Conservation (phyloP, 139 green algal species). For the Tetraselmis striata region DNA sequence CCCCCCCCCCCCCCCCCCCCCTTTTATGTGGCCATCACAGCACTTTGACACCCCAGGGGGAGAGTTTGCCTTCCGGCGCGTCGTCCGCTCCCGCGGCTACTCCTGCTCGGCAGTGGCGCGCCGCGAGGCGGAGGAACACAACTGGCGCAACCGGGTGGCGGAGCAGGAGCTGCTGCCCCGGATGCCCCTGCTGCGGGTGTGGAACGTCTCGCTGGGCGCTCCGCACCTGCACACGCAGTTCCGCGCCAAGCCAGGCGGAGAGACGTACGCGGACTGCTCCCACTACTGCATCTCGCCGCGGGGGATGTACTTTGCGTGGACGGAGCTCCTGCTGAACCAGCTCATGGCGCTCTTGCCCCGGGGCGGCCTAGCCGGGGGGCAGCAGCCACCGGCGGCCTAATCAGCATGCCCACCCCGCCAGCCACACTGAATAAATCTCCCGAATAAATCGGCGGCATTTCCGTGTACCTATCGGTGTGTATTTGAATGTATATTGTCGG, state of each 20-base stretch:
- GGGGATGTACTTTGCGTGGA: neutral
- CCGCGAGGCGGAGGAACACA: neutral
- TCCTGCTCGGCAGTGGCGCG: neutral
- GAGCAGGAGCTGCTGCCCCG: neutral
- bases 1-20: too few relatives aligned
- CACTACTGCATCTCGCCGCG: neutral
- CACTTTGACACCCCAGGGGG: neutral
- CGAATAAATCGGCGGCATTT: too few relatives aligned
- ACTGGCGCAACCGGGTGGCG: neutral
- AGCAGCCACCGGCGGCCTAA: too few relatives aligned
- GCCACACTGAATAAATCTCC: too few relatives aligned
- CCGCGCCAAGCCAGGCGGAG: neutral
- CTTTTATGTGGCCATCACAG: too few relatives aligned
- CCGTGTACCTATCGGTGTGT: too few relatives aligned
- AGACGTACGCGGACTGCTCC: neutral
- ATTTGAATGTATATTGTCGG: too few relatives aligned
- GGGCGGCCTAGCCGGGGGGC: too few relatives aligned
- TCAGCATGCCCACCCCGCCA: too few relatives aligned
- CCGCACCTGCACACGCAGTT: neutral
- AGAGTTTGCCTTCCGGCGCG: neutral
- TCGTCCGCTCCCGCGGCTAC: neutral
- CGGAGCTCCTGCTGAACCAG: neutral
- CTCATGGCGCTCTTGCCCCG: neutral
- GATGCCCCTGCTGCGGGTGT: neutral
- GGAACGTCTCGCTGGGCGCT: neutral